Base-by-base conservation (phyloP, 139 green algal species). In the Chlamydomonas eustigma region DNA sequence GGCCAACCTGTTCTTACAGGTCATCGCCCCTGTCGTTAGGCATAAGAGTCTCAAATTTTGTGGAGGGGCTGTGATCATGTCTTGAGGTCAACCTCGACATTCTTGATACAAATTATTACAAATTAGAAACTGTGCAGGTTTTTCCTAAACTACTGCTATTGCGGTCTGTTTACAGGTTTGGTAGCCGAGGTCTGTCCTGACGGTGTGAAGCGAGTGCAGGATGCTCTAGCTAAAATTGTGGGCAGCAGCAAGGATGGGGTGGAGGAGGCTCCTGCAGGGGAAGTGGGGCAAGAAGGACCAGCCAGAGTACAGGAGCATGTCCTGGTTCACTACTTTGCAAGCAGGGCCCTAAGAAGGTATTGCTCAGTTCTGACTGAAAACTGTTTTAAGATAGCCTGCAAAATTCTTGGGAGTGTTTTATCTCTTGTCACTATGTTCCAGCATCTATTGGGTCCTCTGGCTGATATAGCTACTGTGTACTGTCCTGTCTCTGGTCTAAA, bases 301-400 rank as follows among this genome's bases (percentile, higher is more conserved):
- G 1, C 25, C 2, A 2, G 52, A 77, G 32, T 71, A 78, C 12
- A 24, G 5, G 78, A 89, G 63, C 83, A 85, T n/a, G 64, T 91
- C 51, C 76, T 93, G 33, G 52, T 76, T 1, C 69, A 87, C 36
- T 94, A 88, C 51, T 90, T 80, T 39, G 84, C 77, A 1, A 91
- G 83, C 70, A 52, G 90, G 4, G 78, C 85, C 0, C 81, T 94
- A 70, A 73, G 71, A 12, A 51, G 77, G 71, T 73, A n/a, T 30
- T 33, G 52, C n/a, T 22, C 12, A 33, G 6, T 28, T 68, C 12
- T 58, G 12, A 18, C 44, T 58, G 44, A 18, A 58, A 58, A 28
- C 12, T 12, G 44, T 28, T 12, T 58, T 58, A 58, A 28, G 44
- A 58, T 18, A 28, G 12, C 44, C 44, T 58, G 18, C 44, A 58